phyloP scores from a whole-genome alignment of 1,284 basidiomycete species.

The Erythrobasidium hasegawianum region DNA sequence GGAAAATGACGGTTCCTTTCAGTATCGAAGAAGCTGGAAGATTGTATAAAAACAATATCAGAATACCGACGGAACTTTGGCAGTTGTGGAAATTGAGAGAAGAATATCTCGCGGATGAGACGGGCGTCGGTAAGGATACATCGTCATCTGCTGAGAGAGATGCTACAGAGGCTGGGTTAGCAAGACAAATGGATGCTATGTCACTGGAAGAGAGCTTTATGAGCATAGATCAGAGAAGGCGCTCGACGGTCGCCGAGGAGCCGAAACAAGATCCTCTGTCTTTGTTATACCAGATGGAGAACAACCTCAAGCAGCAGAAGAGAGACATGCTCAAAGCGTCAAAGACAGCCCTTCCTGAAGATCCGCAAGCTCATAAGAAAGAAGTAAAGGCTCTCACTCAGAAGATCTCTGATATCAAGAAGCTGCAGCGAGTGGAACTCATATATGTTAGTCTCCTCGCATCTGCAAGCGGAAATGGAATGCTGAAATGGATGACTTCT shows the following conservation, averaged over 20 bases:
- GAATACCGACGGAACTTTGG: constrained; percentile 78
- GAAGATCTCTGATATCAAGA: constrained; percentile 70
- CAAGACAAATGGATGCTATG: constrained; percentile 32
- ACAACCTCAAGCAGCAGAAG: constrained; percentile 56
- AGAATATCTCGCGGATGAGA: constrained; percentile 89
- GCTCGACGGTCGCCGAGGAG: background rate
- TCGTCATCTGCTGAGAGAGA: constrained; percentile 49
- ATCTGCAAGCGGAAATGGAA: background rate
- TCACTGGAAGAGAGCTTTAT: constrained; percentile 42
- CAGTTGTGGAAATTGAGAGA: constrained; percentile 95
- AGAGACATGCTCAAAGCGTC: constrained; percentile 51
- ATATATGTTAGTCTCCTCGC: constrained; percentile 75
- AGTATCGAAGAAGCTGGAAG: constrained; percentile 93
- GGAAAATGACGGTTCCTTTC: constrained; percentile 69
- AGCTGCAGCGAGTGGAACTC: constrained; percentile 78
- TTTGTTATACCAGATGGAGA: constrained; percentile 59
- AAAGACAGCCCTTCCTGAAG: constrained; percentile 6
- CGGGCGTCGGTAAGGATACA: constrained; percentile 72
- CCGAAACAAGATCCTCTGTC: constrained; percentile 38
- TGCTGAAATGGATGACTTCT: background rate
- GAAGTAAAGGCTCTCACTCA: constrained; percentile 66
- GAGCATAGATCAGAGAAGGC: background rate
- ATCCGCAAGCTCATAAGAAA: constrained; percentile 42
- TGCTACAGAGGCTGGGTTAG: constrained; percentile 31
- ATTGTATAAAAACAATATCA: constrained; percentile 85